Evolutionary conservation across 2,329 filamentous ascomycete genomes (phyloP).

Genomic region (Dendryphion nanum): DNA sequence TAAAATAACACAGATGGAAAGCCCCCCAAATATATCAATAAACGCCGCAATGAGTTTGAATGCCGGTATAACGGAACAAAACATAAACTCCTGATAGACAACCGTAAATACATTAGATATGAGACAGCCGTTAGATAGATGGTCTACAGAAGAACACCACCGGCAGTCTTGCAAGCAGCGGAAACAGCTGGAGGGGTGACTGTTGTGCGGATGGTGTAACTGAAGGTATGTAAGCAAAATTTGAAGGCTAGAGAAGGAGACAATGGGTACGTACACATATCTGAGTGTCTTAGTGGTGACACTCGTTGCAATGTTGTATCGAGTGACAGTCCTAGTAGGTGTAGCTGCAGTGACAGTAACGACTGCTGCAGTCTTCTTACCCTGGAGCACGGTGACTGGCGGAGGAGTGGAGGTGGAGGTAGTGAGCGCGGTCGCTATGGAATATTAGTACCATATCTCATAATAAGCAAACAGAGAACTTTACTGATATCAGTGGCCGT

Average conservation of each 20-base stretch:
- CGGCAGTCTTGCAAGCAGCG: constrained; percentile 16
- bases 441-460: not conserved
- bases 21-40: too few relatives aligned
- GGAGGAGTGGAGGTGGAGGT: constrained; percentile 20
- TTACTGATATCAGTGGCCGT: constrained; percentile 17
- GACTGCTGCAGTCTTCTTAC: constrained; percentile 11
- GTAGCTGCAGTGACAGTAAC: constrained; percentile 26
- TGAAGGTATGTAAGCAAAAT: constrained; percentile 6
- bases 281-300: constrained; percentile 12
- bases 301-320: constrained; percentile 15
- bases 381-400: constrained; percentile 19
- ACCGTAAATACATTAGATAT: too few relatives aligned
- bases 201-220: constrained; percentile 20
- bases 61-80: too few relatives aligned
- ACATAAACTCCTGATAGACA: too few relatives aligned
- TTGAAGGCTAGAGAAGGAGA: not conserved
- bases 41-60: too few relatives aligned
- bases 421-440: constrained; percentile 6
- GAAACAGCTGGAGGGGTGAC: constrained; percentile 17
- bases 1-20: too few relatives aligned
- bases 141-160: constrained; percentile 17
- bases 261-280: constrained; percentile 13
- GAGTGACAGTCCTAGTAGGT: constrained; percentile 21
- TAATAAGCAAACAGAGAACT: not conserved
- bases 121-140: too few relatives aligned